Conservation (phyloP, 2,329 filamentous ascomycete genomes). For the Emmonsiellopsis sp. region DNA sequence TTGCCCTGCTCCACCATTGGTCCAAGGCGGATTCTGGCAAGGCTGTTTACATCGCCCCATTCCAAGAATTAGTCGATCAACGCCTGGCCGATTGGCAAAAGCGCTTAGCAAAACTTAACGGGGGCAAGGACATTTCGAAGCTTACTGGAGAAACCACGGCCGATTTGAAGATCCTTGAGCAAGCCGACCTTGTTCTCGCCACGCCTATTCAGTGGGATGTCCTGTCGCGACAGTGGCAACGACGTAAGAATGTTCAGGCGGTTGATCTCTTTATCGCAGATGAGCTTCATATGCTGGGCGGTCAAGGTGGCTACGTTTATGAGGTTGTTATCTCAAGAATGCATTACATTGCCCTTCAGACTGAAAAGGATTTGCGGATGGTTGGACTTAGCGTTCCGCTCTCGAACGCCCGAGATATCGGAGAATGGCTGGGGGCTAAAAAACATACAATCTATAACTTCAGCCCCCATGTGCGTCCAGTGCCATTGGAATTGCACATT, state of each 20-base stretch:
- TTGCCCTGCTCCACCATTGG: slow-evolving; percentile 86
- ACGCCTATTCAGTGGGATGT: slow-evolving; percentile 96
- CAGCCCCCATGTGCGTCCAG: slow-evolving; percentile 78
- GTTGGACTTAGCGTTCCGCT: slow-evolving; percentile 85
- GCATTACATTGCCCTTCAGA: slow-evolving; percentile 88
- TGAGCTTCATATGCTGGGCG: slow-evolving; percentile 87
- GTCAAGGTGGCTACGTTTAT: slow-evolving; percentile 78
- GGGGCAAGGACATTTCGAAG: slow-evolving; percentile 85
- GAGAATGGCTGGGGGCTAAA: slow-evolving; percentile 94
- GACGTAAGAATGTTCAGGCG: slow-evolving; percentile 86
- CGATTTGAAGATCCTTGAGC: slow-evolving; percentile 80
- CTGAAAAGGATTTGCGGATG: slow-evolving; percentile 75
- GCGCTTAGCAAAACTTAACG: slow-evolving; percentile 60
- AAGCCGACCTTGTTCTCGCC: slow-evolving; percentile 80
- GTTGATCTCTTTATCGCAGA: slow-evolving; percentile 90
- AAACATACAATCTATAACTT: slow-evolving; percentile 99
- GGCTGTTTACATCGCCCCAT: slow-evolving; percentile 88
- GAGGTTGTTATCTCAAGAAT: slow-evolving; percentile 96
- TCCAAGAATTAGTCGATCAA: slow-evolving; percentile 83
- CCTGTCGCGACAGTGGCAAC: slow-evolving; percentile 89
- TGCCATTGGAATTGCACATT: slow-evolving; percentile 86
- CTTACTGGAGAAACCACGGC: slow-evolving; percentile 86
- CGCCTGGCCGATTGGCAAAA: slow-evolving; percentile 77
- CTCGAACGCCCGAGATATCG: slow-evolving; percentile 85
- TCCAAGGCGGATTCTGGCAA: slow-evolving; percentile 60